Evolutionary conservation across 371 early-diverging fungal species (phyloP).

Genomic region (Rhizopus arrhizus): DNA sequence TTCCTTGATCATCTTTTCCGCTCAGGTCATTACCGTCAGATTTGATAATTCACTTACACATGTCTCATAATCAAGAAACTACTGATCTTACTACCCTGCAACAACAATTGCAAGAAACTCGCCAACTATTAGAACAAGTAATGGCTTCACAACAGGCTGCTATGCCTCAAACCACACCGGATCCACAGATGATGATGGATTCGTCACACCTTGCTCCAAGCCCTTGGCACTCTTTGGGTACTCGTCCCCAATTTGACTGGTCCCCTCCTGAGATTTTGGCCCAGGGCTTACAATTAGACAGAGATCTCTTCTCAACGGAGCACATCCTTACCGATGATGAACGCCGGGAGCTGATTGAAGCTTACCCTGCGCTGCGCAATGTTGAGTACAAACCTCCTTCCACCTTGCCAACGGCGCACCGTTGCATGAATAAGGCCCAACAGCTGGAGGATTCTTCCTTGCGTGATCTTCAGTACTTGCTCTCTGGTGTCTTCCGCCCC

Average conservation of each 20-base stretch:
- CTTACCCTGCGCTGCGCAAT: constrained; percentile 10
- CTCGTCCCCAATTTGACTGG: constrained; percentile 15
- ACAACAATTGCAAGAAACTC: no score
- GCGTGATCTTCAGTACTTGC: constrained; percentile 15
- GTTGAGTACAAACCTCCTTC: constrained; percentile 15
- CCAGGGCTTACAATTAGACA: background rate
- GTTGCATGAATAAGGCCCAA: constrained; percentile 11
- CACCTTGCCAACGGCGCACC: constrained; percentile 13
- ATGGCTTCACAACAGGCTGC: no score
- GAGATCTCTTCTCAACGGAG: background rate
- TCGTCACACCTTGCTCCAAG: no score
- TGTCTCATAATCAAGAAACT: no score
- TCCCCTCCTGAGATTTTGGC: background rate
- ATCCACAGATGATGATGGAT: no score
- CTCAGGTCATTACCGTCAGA: no score
- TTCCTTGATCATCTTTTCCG: no score
- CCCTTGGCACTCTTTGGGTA: constrained; percentile 7
- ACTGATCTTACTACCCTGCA: no score
- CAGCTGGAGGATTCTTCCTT: background rate
- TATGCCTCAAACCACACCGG: no score
- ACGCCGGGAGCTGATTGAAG: constrained; percentile 12
- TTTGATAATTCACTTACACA: no score
- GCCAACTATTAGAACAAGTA: no score
- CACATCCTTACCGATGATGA: constrained; percentile 5
- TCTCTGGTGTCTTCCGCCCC: constrained; percentile 19